A percentile compares a stretch with the other conserved stretches of the same genome.
phyloP scores from a whole-genome alignment of 2,329 filamentous ascomycete genomes.

The Helicocarpus griseus region DNA sequence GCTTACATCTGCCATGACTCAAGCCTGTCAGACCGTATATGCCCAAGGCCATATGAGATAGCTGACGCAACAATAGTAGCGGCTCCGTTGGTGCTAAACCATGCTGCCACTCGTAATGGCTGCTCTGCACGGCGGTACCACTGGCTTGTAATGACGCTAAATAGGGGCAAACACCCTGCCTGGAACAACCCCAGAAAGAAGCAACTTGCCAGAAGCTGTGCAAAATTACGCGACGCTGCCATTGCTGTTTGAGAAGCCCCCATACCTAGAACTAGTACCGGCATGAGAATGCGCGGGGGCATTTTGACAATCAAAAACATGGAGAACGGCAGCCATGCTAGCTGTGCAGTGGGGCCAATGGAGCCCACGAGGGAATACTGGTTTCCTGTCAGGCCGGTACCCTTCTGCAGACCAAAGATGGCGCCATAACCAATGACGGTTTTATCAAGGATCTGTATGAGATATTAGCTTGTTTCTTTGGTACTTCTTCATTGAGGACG shows the following conservation, averaged over 20 bases:
- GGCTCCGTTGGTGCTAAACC: conserved; percentile 54
- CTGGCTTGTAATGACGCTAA: conserved; percentile 36
- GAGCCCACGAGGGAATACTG: conserved; percentile 51
- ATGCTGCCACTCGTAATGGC: conserved; percentile 53
- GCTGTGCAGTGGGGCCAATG: conserved; percentile 50
- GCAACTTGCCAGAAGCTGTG: conserved; percentile 37
- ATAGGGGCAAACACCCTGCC: conserved; percentile 40
- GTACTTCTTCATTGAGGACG: background rate
- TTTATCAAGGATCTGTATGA: conserved; percentile 45
- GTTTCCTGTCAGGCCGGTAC: conserved; percentile 42
- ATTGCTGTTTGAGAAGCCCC: conserved; percentile 40
- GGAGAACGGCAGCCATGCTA: conserved; percentile 53
- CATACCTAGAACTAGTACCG: conserved; percentile 37
- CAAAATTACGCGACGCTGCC: conserved; percentile 39
- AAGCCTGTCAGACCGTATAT: conserved; percentile 38
- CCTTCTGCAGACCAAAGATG: conserved; percentile 44
- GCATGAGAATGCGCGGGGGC: conserved; percentile 51
- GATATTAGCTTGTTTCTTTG: background rate
- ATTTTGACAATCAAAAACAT: conserved; percentile 53
- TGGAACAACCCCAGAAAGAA: conserved; percentile 47
- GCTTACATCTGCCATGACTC: conserved; percentile 43
- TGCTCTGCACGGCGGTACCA: conserved; percentile 48
- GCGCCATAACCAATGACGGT: conserved; percentile 48
- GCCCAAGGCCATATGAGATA: conserved; percentile 48
- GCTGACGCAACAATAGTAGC: conserved; percentile 49